Base-by-base conservation (phyloP, 2,329 filamentous ascomycete genomes). In the Colletotrichum sansevieriae region DNA sequence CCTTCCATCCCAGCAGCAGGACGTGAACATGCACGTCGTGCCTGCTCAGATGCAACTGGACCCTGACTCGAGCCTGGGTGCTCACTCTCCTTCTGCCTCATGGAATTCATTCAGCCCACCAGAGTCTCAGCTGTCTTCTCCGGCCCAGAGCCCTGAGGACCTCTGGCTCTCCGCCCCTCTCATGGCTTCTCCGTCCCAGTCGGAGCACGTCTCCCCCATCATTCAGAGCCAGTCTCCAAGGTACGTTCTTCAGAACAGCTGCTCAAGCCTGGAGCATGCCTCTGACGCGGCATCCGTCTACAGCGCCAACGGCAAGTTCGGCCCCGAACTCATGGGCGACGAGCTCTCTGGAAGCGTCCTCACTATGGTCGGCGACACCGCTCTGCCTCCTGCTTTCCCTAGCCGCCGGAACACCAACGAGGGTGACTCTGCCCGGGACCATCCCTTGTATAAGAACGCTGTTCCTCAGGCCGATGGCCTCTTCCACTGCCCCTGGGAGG, bases 401-500 rank as follows among this genome's bases (percentile, higher is more conserved):
- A 76, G 81, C 55, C 84, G 84, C 73, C 84, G 85, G 68, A 78
- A 82, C 68, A 83, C 81, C 76, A 83, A 79, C 67, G 86, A 88
- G 51, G 83, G 84, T 75, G 86, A 88, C 78, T 84, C 85, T 72
- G 88, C 88, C 37, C 81, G 89, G 75, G 87, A 90, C 77, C 90
- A 95, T 78, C 86, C 85, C 20, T 83, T 93, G 12, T 95, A 95
- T 84, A 90, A 91, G 78, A 89, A 88, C 73, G 88, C 85, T 63
- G 82, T 82, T 54, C 87, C 90, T 10, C 80, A 86, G 46, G 79
- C 85, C 39, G 93, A 97, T 80, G 94, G 94, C 76, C 88, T 97
- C 68, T 98, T 96, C 83, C 94, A 97, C 83, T 98, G 95, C 85
- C 95, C 95, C 6, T 96, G 92, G 85, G 90, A 92, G 78, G 91